These are phyloP conservation scores for Bjerkandera adusta DNA, from an alignment of 1,284 basidiomycete genomes.

Conservation along the genomic window DNA sequence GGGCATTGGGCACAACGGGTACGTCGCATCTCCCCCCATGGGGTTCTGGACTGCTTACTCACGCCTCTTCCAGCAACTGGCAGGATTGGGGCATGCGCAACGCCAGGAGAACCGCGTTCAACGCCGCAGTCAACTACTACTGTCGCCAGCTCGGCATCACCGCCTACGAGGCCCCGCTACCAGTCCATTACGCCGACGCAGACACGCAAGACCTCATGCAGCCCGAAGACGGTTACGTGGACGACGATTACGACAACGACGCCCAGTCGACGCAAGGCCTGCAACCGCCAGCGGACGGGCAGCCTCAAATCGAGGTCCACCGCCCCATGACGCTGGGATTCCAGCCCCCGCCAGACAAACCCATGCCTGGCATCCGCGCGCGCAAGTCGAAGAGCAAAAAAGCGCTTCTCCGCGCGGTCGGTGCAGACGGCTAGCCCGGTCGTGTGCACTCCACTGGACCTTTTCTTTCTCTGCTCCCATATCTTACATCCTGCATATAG, in stretches of 20 bases:
- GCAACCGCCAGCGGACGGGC: neutral
- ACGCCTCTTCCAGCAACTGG: conserved; percentile 15
- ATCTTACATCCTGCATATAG: neutral
- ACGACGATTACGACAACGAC: too few species aligned
- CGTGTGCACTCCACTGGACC: neutral
- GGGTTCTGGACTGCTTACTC: neutral
- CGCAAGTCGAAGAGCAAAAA: conserved; percentile 45
- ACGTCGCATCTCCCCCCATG: conserved; percentile 20
- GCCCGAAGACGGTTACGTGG: too few species aligned
- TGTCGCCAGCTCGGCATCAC: conserved; percentile 64
- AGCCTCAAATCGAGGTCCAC: conserved; percentile 1
- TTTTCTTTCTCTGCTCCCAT: conserved; percentile 1
- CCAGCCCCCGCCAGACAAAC: conserved; percentile 16
- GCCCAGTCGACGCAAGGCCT: neutral
- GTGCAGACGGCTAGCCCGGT: conserved; percentile 23
- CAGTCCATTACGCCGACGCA: conserved; percentile 49
- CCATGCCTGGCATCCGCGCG: conserved; percentile 37
- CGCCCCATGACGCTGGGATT: conserved; percentile 10
- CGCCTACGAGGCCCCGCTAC: conserved; percentile 55
- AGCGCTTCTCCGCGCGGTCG: conserved; percentile 45
- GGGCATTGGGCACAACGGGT: conserved; percentile 69
- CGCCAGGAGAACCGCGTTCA: conserved; percentile 68
- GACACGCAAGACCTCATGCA: conserved; percentile 31
- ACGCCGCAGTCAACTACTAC: conserved; percentile 71
- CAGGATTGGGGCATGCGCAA: conserved; percentile 63